Evolutionary conservation across 306 rosid species (phyloP), one percentile per base, ranked within the genome.

Genomic region (Psophocarpus tetragonolobus): DNA sequence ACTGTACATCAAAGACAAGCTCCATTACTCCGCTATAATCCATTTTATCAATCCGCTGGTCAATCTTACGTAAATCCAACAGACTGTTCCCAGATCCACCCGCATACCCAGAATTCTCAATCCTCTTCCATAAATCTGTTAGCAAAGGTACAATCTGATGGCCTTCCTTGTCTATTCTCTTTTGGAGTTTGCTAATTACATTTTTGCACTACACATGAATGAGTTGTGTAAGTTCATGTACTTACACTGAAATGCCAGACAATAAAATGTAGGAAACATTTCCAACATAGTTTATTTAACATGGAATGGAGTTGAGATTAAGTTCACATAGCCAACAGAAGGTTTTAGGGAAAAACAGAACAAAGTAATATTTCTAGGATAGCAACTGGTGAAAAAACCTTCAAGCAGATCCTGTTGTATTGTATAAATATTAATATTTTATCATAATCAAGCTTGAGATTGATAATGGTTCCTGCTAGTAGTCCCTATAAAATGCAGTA

Each of bases 161-260:
- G 63, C 98, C 98, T 87, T 89, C 98, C 90, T 92, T 91, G 53
- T 87, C 97, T 53, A 92, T 83, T 89, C 88, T 86, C 89, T 90
- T 90, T 68, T 95, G 97, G 68, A 95, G 87, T 83, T 91, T 95
- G 93, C 89, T 83, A 68, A 95, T 89, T 18, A 95, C 98, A 86
- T 78, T 91, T 85, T 95, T 92, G 87, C 97, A 95, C 98, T 95
- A 90, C 87, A 85, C 26, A 41, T 45, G 60, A 58, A 82, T 18
- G 76, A 73, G 77, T 61, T 51, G 62, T 27, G 58, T 80, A 57
- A 86, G 81, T 66, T 71, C 78, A 82, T 6, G 27, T 68, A 73
- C 48, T 48, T 24, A 50, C 50, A 57, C 23, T 20, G 50, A 61
- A 36, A 70, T 78, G 21, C 48, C 33, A 74, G 14, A 58, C 53